Evolutionary conservation across 768 basidiomycete species (phyloP).

Genomic region (Psilocybe cyanescens): DNA sequence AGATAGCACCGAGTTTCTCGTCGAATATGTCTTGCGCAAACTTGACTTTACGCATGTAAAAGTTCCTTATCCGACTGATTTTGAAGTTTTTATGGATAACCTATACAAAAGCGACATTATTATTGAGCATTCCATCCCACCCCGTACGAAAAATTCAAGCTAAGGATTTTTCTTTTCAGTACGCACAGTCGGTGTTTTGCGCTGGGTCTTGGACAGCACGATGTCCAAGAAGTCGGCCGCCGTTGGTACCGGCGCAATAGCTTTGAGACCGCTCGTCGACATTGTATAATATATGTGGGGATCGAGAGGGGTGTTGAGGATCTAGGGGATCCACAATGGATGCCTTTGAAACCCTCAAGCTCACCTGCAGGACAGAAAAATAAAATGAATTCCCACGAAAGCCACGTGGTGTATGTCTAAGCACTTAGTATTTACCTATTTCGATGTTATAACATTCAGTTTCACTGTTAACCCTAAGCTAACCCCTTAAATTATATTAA

Average conservation of each 20-base stretch:
- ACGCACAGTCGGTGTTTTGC: slow-evolving; percentile 93
- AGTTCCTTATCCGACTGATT: slow-evolving; percentile 96
- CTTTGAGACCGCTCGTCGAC: slow-evolving; percentile 92
- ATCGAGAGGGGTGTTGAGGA: slow-evolving; percentile 4
- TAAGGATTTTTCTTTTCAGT: not conserved
- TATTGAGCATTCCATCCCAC: not conserved
- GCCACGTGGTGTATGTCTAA: not conserved
- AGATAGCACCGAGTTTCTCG: slow-evolving; percentile 91
- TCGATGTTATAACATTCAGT: too few species aligned
- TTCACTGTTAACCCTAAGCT: too few species aligned
- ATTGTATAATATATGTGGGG: slow-evolving; percentile 31
- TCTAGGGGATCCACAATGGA: not conserved
- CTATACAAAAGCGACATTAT: slow-evolving; percentile 37
- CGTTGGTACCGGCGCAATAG: slow-evolving; percentile 98
- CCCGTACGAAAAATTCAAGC: not conserved
- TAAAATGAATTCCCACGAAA: not conserved
- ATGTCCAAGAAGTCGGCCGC: slow-evolving; percentile 95
- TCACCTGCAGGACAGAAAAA: not conserved
- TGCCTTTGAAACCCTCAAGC: not conserved
- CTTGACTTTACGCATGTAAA: slow-evolving; percentile 99
- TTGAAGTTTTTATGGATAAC: slow-evolving; percentile 99
- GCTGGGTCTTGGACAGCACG: slow-evolving; percentile 90
- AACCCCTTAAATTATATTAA: too few species aligned
- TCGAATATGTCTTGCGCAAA: slow-evolving; percentile 98
- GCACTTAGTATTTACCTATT: not conserved